phyloP scores from a whole-genome alignment of 345 rosid genomes.

The Microcos paniculata region DNA sequence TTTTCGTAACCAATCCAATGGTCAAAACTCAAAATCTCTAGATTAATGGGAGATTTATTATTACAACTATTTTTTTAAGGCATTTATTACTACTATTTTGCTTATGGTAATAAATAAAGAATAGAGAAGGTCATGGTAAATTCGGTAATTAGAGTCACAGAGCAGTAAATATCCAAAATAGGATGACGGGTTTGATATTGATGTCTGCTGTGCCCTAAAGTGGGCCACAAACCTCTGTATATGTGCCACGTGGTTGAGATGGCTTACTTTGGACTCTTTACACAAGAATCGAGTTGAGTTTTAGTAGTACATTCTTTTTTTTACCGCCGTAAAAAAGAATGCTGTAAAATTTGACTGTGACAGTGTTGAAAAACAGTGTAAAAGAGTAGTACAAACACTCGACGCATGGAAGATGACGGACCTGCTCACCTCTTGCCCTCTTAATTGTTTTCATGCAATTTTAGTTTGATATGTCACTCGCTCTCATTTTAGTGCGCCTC shows the following conservation, averaged over 20 bases:
- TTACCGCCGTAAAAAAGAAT: neutral
- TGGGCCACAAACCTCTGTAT: neutral
- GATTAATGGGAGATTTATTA: too few relatives aligned
- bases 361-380: neutral
- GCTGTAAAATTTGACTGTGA: neutral
- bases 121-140: neutral
- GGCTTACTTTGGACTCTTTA: neutral
- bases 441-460: slow-evolving; percentile 11
- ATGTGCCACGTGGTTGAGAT: slow-evolving; percentile 2
- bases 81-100: too few relatives aligned
- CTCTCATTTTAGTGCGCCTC: neutral
- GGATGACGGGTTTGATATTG: neutral
- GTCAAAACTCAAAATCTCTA: too few relatives aligned
- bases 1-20: too few relatives aligned
- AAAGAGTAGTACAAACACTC: neutral
- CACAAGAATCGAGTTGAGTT: neutral
- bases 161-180: neutral
- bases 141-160: neutral
- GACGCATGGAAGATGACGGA: neutral
- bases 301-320: too few relatives aligned
- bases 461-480: neutral
- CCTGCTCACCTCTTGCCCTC: neutral
- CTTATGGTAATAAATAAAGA: too few relatives aligned
- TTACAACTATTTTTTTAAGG: too few relatives aligned
- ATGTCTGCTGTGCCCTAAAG: neutral